Evolutionary conservation across 1,284 basidiomycete genomes (phyloP).

Genomic region (Coriolopsis trogii): DNA sequence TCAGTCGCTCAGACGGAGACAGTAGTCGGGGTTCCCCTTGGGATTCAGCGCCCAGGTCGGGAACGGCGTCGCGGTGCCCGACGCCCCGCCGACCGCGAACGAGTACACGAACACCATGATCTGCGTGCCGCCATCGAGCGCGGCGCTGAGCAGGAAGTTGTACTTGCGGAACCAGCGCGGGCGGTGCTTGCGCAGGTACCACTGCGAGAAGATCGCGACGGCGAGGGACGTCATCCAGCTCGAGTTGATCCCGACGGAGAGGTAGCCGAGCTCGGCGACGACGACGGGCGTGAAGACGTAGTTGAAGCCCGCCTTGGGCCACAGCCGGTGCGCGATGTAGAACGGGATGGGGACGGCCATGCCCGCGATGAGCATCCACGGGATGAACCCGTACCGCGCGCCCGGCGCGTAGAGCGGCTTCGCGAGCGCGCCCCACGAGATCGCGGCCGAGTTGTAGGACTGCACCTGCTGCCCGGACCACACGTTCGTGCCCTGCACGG

Average conservation of each 20-base stretch:
- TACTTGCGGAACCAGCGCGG: slow-evolving; percentile 58
- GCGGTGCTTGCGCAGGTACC: slow-evolving; percentile 28
- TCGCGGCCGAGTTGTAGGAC: slow-evolving; percentile 51
- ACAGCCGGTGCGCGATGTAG: slow-evolving; percentile 50
- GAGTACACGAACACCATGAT: slow-evolving; percentile 39
- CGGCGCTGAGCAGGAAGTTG: slow-evolving; percentile 59
- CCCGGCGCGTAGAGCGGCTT: slow-evolving; percentile 69
- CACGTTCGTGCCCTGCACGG: slow-evolving; percentile 47
- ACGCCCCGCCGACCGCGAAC: slow-evolving; percentile 64
- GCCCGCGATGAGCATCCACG: slow-evolving; percentile 57
- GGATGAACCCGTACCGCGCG: slow-evolving; percentile 55
- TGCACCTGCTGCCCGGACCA: slow-evolving; percentile 52
- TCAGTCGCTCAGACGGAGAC: slow-evolving; percentile 21
- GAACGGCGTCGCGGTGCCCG: slow-evolving; percentile 47
- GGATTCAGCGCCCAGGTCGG: slow-evolving; percentile 44
- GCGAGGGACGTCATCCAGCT: slow-evolving; percentile 45
- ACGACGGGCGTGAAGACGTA: slow-evolving; percentile 52
- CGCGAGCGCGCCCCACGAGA: slow-evolving; percentile 81
- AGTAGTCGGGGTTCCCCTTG: slow-evolving; percentile 31
- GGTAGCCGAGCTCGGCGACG: slow-evolving; percentile 46
- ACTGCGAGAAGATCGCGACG: slow-evolving; percentile 52
- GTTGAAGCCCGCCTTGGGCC: slow-evolving; percentile 47
- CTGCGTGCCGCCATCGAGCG: slow-evolving; percentile 59
- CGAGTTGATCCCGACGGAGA: slow-evolving; percentile 53
- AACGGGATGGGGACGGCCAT: slow-evolving; percentile 55